phyloP scores from a whole-genome alignment of 2,329 filamentous ascomycete genomes.

The Hymenoscyphus occultus region DNA sequence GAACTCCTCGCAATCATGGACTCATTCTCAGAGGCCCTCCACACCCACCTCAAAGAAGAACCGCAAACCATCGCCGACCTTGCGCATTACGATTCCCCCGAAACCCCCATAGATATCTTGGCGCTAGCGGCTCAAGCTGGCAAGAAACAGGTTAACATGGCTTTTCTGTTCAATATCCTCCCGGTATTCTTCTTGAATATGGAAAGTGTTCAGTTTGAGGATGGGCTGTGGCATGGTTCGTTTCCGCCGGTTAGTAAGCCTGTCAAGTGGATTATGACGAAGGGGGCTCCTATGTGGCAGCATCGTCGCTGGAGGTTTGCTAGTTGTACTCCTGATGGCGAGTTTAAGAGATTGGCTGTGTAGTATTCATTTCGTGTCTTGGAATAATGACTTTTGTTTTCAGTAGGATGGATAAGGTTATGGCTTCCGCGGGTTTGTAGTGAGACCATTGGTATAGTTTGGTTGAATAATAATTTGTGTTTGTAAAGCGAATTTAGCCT shows the following conservation, averaged over 20 bases:
- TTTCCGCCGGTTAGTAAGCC: constrained; percentile 16
- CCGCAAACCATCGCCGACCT: constrained; percentile 18
- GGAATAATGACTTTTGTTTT: too few species aligned
- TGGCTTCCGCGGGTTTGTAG: too few species aligned
- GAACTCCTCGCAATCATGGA: constrained; percentile 25
- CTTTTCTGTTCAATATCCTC: constrained; percentile 19
- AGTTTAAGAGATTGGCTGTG: background rate
- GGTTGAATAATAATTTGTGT: too few species aligned
- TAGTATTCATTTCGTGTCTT: background rate
- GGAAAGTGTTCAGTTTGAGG: constrained; percentile 23
- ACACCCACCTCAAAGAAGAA: constrained; percentile 22
- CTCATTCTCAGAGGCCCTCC: constrained; percentile 20
- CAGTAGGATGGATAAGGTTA: too few species aligned
- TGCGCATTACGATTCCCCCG: constrained; percentile 16
- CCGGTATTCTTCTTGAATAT: constrained; percentile 24
- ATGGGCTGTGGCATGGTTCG: constrained; percentile 19
- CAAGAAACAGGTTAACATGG: constrained; percentile 20
- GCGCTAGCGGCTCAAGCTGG: constrained; percentile 17
- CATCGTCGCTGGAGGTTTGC: constrained; percentile 20
- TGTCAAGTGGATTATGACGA: constrained; percentile 19
- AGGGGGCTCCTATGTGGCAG: constrained; percentile 16
- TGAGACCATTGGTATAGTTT: too few species aligned
- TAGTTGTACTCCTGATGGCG: constrained; percentile 18
- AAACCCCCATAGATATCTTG: constrained; percentile 19
- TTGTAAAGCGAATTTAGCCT: too few species aligned